These are phyloP conservation scores for Prosopis cineraria DNA, from an alignment of 306 rosid genomes.

Conservation along the genomic window DNA sequence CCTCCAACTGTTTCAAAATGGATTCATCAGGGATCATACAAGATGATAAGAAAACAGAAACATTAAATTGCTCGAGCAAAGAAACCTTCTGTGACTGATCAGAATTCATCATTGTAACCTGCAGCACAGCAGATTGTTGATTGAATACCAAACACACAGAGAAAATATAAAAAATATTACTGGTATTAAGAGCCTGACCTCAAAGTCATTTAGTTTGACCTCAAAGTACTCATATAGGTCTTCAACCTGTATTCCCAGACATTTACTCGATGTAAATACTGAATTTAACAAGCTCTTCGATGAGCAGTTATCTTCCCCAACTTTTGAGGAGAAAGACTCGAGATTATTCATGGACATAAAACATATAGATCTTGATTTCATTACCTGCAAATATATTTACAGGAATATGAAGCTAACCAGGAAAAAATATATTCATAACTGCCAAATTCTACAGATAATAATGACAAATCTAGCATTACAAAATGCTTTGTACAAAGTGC, in stretches of 20 bases:
- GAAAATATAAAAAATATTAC: constrained; percentile 27
- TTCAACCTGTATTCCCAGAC: constrained; percentile 49
- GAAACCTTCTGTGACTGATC: constrained; percentile 50
- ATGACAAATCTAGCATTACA: not conserved
- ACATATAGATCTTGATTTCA: constrained; percentile 54
- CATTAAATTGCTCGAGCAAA: constrained; percentile 59
- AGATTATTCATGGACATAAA: constrained; percentile 46
- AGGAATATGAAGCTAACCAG: constrained; percentile 21
- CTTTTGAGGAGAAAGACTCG: constrained; percentile 43
- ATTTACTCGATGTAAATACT: constrained; percentile 32
- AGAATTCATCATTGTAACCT: constrained; percentile 58
- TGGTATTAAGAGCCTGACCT: constrained; percentile 53
- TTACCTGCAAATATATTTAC: constrained; percentile 52
- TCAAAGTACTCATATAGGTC: constrained; percentile 64
- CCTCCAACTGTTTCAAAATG: constrained; percentile 78
- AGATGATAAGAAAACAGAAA: constrained; percentile 56
- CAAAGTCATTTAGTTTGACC: constrained; percentile 62
- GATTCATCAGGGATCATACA: constrained; percentile 74
- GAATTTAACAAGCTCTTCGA: constrained; percentile 53
- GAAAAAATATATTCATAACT: not conserved
- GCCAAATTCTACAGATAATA: not conserved
- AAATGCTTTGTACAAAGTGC: not conserved
- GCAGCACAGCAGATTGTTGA: constrained; percentile 26
- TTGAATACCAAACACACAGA: constrained; percentile 28
- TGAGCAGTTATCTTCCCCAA: constrained; percentile 40